Base-by-base conservation (phyloP, 257 asterid species). In the Orobanche coerulescens region DNA sequence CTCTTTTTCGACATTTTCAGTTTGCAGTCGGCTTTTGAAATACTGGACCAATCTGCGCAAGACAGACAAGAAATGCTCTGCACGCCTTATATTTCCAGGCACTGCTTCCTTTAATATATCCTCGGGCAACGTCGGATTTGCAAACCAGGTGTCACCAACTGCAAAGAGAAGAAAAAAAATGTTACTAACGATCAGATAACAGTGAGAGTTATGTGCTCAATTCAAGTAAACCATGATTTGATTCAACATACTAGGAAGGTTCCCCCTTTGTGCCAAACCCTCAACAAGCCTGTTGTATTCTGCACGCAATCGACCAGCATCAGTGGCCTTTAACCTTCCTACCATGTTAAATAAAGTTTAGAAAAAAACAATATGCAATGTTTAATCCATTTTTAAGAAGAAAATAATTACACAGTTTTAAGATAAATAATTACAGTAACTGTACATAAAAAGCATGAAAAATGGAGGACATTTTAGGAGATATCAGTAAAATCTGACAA, bases 301-400 rank as follows among this genome's bases (percentile, higher is more conserved):
- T 53, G 94, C 84, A 66, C 94, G 97, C 81, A 93, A 76, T 74
- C 98, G 88, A 80, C 90, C 94, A 75, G 95, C 97, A 80, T 93
- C 98, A 28, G 95, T 84, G 78, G 95, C 97, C 97, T 93, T 89
- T 78, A 89, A 81, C 97, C 98, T 93, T 88, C 93, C 97, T 86
- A 86, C 86, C 96, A 88, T 78, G 81, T 77, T 62, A 80, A 76
- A 70, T 53, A 74, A 53, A 70, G 72, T 80, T 70, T 59, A 62
- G 75, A 53, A 4, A 56, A 66, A 68, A 54, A 65, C 66, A 77
- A 36, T 34, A 56, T 54, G 56, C 58, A 58, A 62, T 11, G 55
- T 31, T 7, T 28, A 39, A 25, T 53, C 20, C 28, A 16, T 16
- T 16, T 2, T 9, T 20, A 13, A 39, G 2, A 37, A 28, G 40